phyloP scores from a whole-genome alignment of 257 asterid species.

The Solanum arcanum region DNA sequence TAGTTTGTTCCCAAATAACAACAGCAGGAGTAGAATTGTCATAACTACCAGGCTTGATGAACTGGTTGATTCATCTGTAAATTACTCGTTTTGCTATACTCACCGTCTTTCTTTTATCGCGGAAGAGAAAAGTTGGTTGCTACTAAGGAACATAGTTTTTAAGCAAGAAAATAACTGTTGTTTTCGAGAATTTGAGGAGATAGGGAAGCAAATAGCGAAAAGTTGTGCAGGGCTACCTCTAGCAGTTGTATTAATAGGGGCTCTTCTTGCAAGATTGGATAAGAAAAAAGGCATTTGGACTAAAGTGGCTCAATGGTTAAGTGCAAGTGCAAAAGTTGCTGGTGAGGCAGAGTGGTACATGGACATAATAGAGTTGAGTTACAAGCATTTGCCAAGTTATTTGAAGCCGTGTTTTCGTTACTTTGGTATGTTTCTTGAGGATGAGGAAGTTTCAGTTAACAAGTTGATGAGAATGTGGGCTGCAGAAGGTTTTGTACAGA shows the following conservation, averaged over 20 bases:
- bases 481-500: constrained; percentile 5
- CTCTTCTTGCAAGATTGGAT: background rate
- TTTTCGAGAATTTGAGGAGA: background rate
- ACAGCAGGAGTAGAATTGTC: background rate
- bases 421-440: constrained; percentile 2
- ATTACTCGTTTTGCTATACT: background rate
- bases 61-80: background rate
- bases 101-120: background rate
- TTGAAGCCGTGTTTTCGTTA: constrained; percentile 6
- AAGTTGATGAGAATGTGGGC: constrained; percentile 3
- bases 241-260: background rate
- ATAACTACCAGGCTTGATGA: background rate
- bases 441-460: background rate
- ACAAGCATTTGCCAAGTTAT: background rate
- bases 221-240: constrained; percentile 1
- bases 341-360: background rate
- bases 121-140: background rate
- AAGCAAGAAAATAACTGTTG: background rate
- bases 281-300: background rate
- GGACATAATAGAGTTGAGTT: background rate
- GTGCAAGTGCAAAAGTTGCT: background rate
- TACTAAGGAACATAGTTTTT: background rate
- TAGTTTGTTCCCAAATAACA: background rate
- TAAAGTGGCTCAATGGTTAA: background rate
- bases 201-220: background rate